phyloP scores from a whole-genome alignment of 257 asterid genomes.

The Orobanche coerulescens region DNA sequence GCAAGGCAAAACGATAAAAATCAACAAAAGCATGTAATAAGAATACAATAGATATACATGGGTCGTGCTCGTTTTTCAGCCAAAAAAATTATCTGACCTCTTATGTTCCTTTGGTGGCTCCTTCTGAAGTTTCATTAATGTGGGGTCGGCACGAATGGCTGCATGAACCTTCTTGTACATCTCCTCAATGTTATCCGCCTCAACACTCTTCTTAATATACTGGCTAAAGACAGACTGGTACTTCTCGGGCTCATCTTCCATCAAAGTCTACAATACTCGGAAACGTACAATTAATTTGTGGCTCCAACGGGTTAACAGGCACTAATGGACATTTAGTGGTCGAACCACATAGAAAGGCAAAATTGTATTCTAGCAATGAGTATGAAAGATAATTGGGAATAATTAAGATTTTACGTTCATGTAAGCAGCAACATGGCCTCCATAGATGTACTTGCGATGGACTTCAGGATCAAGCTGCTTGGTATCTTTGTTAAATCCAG shows the following conservation, averaged over 20 bases:
- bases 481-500: constrained; percentile 10
- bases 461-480: constrained; percentile 7
- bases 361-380: neutral
- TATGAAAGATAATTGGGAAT: neutral
- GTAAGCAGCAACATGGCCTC: constrained; percentile 11
- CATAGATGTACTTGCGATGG: constrained; percentile 10
- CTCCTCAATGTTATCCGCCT: neutral
- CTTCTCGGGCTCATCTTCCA: too few species aligned
- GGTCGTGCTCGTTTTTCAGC: neutral
- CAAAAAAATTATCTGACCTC: neutral
- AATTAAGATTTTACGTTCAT: neutral
- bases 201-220: too few species aligned
- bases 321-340: neutral
- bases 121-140: too few species aligned
- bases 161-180: constrained; percentile 14
- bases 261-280: neutral
- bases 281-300: neutral
- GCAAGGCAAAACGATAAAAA: too few species aligned
- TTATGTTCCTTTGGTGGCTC: too few species aligned
- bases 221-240: too few species aligned
- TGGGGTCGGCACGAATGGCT: neutral
- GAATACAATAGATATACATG: neutral
- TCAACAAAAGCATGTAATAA: neutral
- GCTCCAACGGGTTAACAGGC: neutral
- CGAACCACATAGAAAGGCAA: neutral